A percentile compares a stretch with the other conserved stretches of the same genome.
Conservation (phyloP, 176 grass and related monocot species). For the Aegilops longissima region DNA sequence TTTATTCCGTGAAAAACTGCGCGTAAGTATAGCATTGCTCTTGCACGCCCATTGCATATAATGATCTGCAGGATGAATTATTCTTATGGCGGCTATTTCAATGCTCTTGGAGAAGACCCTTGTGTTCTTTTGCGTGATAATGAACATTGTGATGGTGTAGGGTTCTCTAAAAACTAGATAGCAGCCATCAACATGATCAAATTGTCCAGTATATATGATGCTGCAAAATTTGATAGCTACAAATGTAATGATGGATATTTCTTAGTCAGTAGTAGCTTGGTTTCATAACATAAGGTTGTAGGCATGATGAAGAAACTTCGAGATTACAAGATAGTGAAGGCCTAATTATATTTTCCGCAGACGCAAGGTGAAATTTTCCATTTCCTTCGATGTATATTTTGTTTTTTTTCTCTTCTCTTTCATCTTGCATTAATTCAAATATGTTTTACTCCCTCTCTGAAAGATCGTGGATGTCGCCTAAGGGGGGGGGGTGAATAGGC, state of each 20-base stretch:
- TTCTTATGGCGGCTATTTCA: conserved; percentile 91
- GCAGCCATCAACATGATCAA: conserved; percentile 85
- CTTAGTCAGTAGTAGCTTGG: conserved; percentile 34
- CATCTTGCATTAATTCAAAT: too few relatives aligned
- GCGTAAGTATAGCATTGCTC: too few relatives aligned
- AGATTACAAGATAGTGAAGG: too few relatives aligned
- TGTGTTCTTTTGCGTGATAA: conserved; percentile 82
- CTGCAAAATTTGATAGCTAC: conserved; percentile 51
- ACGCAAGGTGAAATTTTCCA: too few relatives aligned
- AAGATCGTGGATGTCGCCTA: too few relatives aligned
- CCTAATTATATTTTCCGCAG: too few relatives aligned
- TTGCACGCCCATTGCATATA: neutral
- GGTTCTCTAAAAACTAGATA: conserved; percentile 86
- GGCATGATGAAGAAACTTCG: too few relatives aligned
- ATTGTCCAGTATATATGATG: conserved; percentile 74
- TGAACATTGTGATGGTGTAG: conserved; percentile 95
- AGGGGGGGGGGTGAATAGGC: too few relatives aligned
- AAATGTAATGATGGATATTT: conserved; percentile 69
- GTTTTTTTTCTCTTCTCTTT: too few relatives aligned
- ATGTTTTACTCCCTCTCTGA: too few relatives aligned
- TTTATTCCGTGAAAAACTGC: too few relatives aligned
- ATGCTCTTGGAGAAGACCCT: conserved; percentile 87
- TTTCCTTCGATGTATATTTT: too few relatives aligned
- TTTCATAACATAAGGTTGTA: neutral
- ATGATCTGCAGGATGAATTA: conserved; percentile 63